Conservation (phyloP, 129 eudicot species). For the Flaveria bidentis region DNA sequence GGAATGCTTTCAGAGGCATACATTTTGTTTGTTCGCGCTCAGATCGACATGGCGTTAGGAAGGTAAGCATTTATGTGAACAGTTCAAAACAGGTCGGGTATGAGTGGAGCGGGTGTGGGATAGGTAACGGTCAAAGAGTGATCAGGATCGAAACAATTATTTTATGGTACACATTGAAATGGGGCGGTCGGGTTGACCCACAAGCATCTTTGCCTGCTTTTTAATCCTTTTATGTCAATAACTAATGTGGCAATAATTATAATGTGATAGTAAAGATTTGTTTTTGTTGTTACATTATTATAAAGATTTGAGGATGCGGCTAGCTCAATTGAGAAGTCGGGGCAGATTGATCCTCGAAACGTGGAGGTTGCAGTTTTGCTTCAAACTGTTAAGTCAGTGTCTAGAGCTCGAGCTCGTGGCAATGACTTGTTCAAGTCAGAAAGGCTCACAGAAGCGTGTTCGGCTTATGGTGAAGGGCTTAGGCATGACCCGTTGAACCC, state of each 20-base stretch:
- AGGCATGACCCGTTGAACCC: constrained; percentile 69
- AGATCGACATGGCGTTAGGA: constrained; percentile 80
- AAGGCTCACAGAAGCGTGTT: constrained; percentile 88
- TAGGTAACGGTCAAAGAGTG: not conserved
- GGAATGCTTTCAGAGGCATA: constrained; percentile 82
- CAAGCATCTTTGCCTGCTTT: not conserved
- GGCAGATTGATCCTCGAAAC: constrained; percentile 55
- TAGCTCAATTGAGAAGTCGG: constrained; percentile 58
- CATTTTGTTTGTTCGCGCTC: constrained; percentile 65
- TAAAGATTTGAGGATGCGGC: constrained; percentile 84
- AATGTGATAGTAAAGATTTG: not conserved
- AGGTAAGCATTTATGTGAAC: constrained; percentile 46
- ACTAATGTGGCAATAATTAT: not conserved
- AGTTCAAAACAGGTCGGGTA: not conserved
- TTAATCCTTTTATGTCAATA: not conserved
- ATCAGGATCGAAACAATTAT: too few species aligned
- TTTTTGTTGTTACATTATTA: constrained; percentile 22
- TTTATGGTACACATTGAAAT: not conserved
- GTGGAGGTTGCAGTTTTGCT: constrained; percentile 59
- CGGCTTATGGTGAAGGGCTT: constrained; percentile 93
- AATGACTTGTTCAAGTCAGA: constrained; percentile 85
- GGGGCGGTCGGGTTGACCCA: not conserved
- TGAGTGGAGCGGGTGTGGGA: not conserved
- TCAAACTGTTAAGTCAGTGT: constrained; percentile 58
- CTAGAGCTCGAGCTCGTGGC: constrained; percentile 86